Conservation (phyloP, 805 yeast genomes). For the Ogataea corticis region DNA sequence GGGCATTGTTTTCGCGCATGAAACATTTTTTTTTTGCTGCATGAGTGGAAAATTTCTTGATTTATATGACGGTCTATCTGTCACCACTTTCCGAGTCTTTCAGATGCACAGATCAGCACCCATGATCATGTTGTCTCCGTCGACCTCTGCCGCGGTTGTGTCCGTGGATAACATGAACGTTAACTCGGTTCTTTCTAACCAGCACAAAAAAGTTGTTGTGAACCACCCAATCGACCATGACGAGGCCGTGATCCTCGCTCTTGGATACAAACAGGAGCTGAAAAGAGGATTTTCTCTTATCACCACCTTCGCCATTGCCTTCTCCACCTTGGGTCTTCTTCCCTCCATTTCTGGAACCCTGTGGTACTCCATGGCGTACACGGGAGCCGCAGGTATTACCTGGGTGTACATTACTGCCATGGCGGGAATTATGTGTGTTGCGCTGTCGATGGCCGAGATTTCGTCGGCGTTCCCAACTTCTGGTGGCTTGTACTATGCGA, state of each 20-base stretch:
- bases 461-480: slow-evolving; percentile 67
- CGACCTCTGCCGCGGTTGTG: slow-evolving; percentile 19
- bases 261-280: slow-evolving; percentile 67
- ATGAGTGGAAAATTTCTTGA: slow-evolving; percentile 2
- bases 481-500: slow-evolving; percentile 71
- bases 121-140: slow-evolving; percentile 5
- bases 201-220: slow-evolving; percentile 33
- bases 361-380: slow-evolving; percentile 57
- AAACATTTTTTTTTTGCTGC: neutral
- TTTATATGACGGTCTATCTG: too few relatives aligned
- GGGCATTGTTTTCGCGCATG: neutral
- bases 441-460: slow-evolving; percentile 63
- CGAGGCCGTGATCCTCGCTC: slow-evolving; percentile 54
- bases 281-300: slow-evolving; percentile 59
- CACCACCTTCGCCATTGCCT: slow-evolving; percentile 62
- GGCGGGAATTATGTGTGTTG: slow-evolving; percentile 56
- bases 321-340: slow-evolving; percentile 63
- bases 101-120: too few relatives aligned
- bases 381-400: slow-evolving; percentile 63
- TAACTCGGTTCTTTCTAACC: slow-evolving; percentile 24
- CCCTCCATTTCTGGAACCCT: slow-evolving; percentile 69
- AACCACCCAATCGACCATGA: slow-evolving; percentile 51
- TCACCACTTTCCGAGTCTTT: too few relatives aligned
- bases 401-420: slow-evolving; percentile 64
- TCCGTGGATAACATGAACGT: slow-evolving; percentile 24